These are phyloP conservation scores for Glebionis coronaria DNA, from an alignment of 129 eudicot species.

Conservation along the genomic window DNA sequence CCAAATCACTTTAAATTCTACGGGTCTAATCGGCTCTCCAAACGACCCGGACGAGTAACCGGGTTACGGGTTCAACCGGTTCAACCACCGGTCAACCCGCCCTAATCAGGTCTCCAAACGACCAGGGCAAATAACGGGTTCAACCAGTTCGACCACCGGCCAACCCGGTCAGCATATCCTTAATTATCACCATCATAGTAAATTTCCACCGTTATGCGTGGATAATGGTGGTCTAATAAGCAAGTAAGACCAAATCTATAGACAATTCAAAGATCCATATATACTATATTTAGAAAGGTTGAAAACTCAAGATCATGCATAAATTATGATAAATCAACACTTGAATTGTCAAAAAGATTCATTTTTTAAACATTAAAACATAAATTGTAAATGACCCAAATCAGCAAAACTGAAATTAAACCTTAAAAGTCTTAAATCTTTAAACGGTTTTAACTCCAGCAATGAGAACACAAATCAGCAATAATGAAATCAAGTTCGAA, in stretches of 20 bases:
- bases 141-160: too few relatives aligned
- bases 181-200: too few relatives aligned
- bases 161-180: too few relatives aligned
- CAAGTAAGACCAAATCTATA: not conserved
- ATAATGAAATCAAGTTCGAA: not conserved
- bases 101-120: too few relatives aligned
- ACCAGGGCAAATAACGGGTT: too few relatives aligned
- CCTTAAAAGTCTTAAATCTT: constrained; percentile 5
- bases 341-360: not conserved
- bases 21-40: too few relatives aligned
- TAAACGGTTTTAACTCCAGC: constrained; percentile 1
- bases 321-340: not conserved
- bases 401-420: not conserved
- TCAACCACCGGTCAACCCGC: too few relatives aligned
- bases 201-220: too few relatives aligned
- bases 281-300: not conserved
- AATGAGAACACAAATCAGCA: constrained; percentile 5
- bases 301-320: not conserved
- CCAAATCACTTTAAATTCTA: too few relatives aligned
- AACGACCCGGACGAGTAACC: too few relatives aligned
- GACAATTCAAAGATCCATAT: not conserved
- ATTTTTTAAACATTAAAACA: not conserved
- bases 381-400: not conserved
- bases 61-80: too few relatives aligned
- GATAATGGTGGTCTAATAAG: too few relatives aligned